Base-by-base conservation (phyloP, 2,329 filamentous ascomycete species). In the Monosporascus sp. region DNA sequence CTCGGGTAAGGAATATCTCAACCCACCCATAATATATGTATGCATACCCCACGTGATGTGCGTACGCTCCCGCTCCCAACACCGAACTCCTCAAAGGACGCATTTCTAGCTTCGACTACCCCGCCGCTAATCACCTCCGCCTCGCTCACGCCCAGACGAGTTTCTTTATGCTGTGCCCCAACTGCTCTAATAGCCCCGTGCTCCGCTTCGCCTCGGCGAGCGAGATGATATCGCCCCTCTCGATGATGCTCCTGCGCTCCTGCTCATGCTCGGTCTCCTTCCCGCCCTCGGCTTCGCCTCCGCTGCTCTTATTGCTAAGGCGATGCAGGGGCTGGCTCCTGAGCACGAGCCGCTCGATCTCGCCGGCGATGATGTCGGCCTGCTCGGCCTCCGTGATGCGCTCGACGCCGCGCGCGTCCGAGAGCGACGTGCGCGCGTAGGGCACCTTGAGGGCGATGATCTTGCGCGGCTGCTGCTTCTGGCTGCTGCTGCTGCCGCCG, bases 151-250 rank as follows among this genome's bases (percentile, higher is more conserved):
- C 81, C 94, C 94, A 97, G 14, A 99, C 91, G 67, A 97, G 72
- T 76, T 90, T 96, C 81, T 96, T 97, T 63, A 97, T 79, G 54
- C 87, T 88, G 75, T 97, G 91, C 2, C 91, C 90, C 64, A 95
- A 72, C 68, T 93, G 87, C 71, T 97, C 93, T 50, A 97, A 69
- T 62, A 95, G 78, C 0, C 91, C 89, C 0, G 93, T 97, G 55
- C 87, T 91, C 75, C 82, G 88, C 78, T 83, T 93, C 52, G 94
- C 94, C 65, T 97, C 91, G 2, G 83, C 84, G 50, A 96, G 69
- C 24, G 85, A 89, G 50, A 99, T 90, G 49, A 99, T 89, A 62
- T 93, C 88, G 0, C 75, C 78, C 56, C 73, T 76, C 59, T 82
- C 77, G 20, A 87, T 64, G 5, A 84, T 70, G 20, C 67, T 70